These are phyloP conservation scores for Claviceps purpurea DNA, from an alignment of 2,329 filamentous ascomycete genomes.

Conservation along the genomic window DNA sequence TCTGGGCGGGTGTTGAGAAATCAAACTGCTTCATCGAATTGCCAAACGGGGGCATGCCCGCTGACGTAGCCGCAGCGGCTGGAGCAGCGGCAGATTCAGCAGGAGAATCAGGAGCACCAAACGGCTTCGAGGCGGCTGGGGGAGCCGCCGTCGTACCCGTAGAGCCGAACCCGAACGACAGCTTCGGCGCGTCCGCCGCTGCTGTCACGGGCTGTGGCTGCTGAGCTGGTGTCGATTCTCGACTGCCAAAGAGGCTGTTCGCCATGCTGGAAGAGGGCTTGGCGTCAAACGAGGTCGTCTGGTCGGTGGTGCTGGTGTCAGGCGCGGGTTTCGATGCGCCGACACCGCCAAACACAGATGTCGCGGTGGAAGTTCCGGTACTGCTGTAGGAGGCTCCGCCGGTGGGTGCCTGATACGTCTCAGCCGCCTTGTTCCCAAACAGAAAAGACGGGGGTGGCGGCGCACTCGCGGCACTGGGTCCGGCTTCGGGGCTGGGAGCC, in stretches of 20 bases:
- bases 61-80: conserved; percentile 7
- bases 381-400: conserved; percentile 9
- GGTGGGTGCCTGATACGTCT: conserved; percentile 13
- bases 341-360: conserved; percentile 7
- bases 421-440: conserved; percentile 21
- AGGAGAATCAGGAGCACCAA: conserved; percentile 23
- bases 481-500: conserved; percentile 11
- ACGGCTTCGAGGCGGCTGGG: conserved; percentile 20
- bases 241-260: conserved; percentile 3
- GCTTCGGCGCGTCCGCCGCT: conserved; percentile 10
- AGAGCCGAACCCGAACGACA: conserved; percentile 22
- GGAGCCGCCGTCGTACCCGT: conserved; percentile 17
- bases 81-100: conserved; percentile 3
- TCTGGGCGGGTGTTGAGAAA: conserved; percentile 11
- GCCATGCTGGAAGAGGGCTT: conserved; percentile 8
- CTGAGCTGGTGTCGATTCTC: conserved; percentile 9
- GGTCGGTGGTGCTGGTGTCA: conserved; percentile 4
- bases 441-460: conserved; percentile 22
- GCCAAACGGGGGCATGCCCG: conserved; percentile 22
- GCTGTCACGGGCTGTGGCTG: conserved; percentile 9
- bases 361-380: not conserved
- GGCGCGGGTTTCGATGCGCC: conserved; percentile 3
- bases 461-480: conserved; percentile 14
- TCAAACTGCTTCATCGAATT: conserved; percentile 32
- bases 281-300: conserved; percentile 13